Conservation (phyloP, 768 basidiomycete genomes). For the Termitomyces heimii region DNA sequence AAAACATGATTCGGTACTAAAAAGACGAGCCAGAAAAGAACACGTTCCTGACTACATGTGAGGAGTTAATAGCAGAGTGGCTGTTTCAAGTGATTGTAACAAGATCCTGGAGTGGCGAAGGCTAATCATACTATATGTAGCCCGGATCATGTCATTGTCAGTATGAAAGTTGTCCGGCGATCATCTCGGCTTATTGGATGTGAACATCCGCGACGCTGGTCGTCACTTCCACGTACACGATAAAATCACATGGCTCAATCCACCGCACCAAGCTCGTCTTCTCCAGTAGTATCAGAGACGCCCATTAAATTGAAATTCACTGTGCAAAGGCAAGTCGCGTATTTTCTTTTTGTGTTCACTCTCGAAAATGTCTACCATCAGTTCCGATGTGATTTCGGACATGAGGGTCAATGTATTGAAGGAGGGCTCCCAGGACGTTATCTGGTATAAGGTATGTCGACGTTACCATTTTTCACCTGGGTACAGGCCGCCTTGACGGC, state of each 20-base stretch:
- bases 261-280: not conserved
- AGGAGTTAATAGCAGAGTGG: too few relatives aligned
- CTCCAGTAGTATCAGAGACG: not conserved
- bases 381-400: slow-evolving; percentile 69
- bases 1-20: too few relatives aligned
- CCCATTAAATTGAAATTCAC: slow-evolving; percentile 16
- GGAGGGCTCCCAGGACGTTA: slow-evolving; percentile 49
- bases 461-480: not conserved
- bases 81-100: too few relatives aligned
- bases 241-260: not conserved
- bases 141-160: too few relatives aligned
- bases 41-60: too few relatives aligned
- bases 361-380: slow-evolving; percentile 19
- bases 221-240: not conserved
- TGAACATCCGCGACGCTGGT: not conserved
- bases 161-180: not conserved
- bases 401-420: slow-evolving; percentile 59
- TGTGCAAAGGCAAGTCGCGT: slow-evolving; percentile 25
- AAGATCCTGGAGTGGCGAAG: too few relatives aligned
- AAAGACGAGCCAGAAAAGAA: too few relatives aligned
- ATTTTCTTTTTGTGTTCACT: not conserved
- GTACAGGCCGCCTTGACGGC: slow-evolving; percentile 4
- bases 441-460: slow-evolving; percentile 67
- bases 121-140: too few relatives aligned
- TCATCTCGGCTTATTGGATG: not conserved